Percentiles rank a stretch among this genome's conserved stretches.
Evolutionary conservation across 2,329 filamentous ascomycete genomes (phyloP).

Genomic region (Dothideomycetidae sp.): DNA sequence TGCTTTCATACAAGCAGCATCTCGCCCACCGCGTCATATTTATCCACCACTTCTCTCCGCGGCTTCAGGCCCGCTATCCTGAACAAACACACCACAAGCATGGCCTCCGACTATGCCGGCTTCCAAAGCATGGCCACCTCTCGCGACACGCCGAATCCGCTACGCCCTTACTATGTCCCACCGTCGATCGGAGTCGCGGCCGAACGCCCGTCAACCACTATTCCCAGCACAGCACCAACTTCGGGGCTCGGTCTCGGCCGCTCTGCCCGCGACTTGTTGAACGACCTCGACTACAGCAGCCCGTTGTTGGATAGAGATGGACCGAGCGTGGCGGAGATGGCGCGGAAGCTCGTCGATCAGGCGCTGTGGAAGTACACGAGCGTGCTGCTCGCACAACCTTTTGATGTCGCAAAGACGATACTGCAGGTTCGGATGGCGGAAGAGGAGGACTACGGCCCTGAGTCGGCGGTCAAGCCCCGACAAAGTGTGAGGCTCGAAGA

Average conservation of each 20-base stretch:
- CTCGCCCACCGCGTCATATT: background rate
- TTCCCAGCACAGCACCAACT: slow-evolving; percentile 16
- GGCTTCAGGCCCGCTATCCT: background rate
- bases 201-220: slow-evolving; percentile 23
- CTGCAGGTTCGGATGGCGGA: slow-evolving; percentile 56
- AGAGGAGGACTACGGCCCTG: slow-evolving; percentile 5
- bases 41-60: background rate
- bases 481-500: slow-evolving; percentile 5
- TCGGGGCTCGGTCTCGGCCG: slow-evolving; percentile 39
- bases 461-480: slow-evolving; percentile 1
- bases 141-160: slow-evolving; percentile 42
- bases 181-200: slow-evolving; percentile 49
- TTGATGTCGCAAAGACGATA: slow-evolving; percentile 91
- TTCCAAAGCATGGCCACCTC: slow-evolving; percentile 28
- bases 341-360: slow-evolving; percentile 67
- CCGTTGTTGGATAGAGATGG: slow-evolving; percentile 60
- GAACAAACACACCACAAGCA: slow-evolving; percentile 1
- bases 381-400: slow-evolving; percentile 81
- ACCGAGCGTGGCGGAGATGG: slow-evolving; percentile 57
- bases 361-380: slow-evolving; percentile 85
- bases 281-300: slow-evolving; percentile 82
- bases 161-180: slow-evolving; percentile 58
- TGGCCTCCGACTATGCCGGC: slow-evolving; percentile 13
- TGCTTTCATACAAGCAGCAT: too few species aligned
- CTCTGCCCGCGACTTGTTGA: slow-evolving; percentile 70